These are phyloP conservation scores for Coemansia sp. DNA, from an alignment of 192 early-diverging fungal species.

Conservation along the genomic window DNA sequence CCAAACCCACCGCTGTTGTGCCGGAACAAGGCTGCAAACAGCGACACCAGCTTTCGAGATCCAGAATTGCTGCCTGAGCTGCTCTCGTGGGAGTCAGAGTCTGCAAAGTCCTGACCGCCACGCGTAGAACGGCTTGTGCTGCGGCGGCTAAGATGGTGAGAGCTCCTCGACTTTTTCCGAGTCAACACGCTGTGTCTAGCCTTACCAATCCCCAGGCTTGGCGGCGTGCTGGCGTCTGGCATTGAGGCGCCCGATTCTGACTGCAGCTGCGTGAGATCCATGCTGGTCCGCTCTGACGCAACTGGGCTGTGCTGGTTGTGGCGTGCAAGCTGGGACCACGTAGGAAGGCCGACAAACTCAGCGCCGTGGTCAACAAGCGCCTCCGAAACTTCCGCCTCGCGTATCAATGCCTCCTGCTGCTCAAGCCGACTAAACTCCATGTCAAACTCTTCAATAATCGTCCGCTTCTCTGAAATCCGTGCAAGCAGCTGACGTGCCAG, in stretches of 20 bases:
- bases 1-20: slow-evolving; percentile 25
- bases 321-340: slow-evolving; percentile 53
- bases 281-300: slow-evolving; percentile 47
- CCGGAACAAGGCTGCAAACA: slow-evolving; percentile 72
- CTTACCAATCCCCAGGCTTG: slow-evolving; percentile 21
- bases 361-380: slow-evolving; percentile 5
- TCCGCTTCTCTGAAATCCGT: slow-evolving; percentile 43
- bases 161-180: slow-evolving; percentile 42
- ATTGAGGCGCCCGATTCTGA: slow-evolving; percentile 48
- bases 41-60: slow-evolving; percentile 67
- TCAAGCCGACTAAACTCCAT: slow-evolving; percentile 52
- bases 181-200: slow-evolving; percentile 14
- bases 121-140: slow-evolving; percentile 40
- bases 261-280: slow-evolving; percentile 42
- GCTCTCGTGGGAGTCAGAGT: slow-evolving; percentile 29
- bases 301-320: slow-evolving; percentile 32
- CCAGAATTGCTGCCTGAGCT: slow-evolving; percentile 24
- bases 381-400: slow-evolving; percentile 37
- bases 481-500: slow-evolving; percentile 51
- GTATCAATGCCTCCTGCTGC: slow-evolving; percentile 42
- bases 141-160: slow-evolving; percentile 53
- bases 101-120: slow-evolving; percentile 16
- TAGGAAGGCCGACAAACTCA: slow-evolving; percentile 32
- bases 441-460: slow-evolving; percentile 53
- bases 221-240: slow-evolving; percentile 23